phyloP scores from a whole-genome alignment of 2,329 filamentous ascomycete species.

The Ophiostoma ips region DNA sequence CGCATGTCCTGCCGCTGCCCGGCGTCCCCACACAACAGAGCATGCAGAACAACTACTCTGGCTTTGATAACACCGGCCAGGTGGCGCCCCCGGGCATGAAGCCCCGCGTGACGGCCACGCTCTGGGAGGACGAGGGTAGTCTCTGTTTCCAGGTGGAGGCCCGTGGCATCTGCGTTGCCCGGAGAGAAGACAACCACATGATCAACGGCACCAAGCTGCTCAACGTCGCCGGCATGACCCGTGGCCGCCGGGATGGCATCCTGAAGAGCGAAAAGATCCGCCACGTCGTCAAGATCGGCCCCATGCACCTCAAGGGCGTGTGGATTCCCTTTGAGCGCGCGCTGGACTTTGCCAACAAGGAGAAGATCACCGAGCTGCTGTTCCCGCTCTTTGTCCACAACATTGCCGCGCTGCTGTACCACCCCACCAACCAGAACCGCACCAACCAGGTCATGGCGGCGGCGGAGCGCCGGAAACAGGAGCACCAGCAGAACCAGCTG shows the following conservation, averaged over 20 bases:
- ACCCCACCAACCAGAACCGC: conserved; percentile 74
- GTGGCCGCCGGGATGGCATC: conserved; percentile 87
- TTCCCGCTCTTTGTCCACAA: conserved; percentile 97
- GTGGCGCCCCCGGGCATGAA: conserved; percentile 89
- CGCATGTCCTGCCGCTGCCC: conserved; percentile 59
- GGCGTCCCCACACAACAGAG: conserved; percentile 33
- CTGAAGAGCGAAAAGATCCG: conserved; percentile 94
- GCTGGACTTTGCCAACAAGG: conserved; percentile 98
- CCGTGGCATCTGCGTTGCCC: conserved; percentile 85
- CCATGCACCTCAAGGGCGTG: conserved; percentile 96
- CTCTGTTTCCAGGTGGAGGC: conserved; percentile 97
- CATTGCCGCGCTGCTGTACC: conserved; percentile 84
- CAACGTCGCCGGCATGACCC: conserved; percentile 96
- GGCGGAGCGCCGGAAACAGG: conserved; percentile 61
- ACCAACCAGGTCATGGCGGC: conserved; percentile 81
- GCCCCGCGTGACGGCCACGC: conserved; percentile 83
- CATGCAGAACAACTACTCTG: conserved; percentile 40
- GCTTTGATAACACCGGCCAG: conserved; percentile 78
- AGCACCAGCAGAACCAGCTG: conserved; percentile 56
- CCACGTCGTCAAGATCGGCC: conserved; percentile 96
- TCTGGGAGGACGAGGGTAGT: conserved; percentile 98
- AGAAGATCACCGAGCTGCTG: conserved; percentile 91
- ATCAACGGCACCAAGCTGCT: conserved; percentile 96
- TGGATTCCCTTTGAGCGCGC: conserved; percentile 98
- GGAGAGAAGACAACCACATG: conserved; percentile 96